Evolutionary conservation across 2,329 filamentous ascomycete species (phyloP).

Genomic region (Fusarium penzigii): DNA sequence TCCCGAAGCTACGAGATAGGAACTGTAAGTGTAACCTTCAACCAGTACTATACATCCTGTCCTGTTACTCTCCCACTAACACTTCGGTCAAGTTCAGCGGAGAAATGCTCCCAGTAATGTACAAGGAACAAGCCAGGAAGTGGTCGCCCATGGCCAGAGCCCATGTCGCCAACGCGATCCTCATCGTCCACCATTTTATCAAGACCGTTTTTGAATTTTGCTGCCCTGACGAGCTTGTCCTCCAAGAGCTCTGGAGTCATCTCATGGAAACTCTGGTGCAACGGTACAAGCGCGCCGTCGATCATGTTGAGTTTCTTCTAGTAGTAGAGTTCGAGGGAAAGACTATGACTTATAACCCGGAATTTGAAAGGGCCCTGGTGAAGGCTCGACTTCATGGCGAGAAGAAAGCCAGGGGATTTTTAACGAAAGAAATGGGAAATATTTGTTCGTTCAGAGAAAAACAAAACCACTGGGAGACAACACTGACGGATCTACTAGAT

Average conservation of each 20-base stretch:
- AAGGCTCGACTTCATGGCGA: not conserved
- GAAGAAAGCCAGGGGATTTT: no score
- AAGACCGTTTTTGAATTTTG: conserved; percentile 39
- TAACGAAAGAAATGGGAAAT: no score
- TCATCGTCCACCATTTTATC: conserved; percentile 56
- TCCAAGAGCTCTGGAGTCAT: conserved; percentile 43
- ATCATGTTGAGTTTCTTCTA: conserved; percentile 53
- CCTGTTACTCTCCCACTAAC: no score
- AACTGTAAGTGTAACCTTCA: conserved; percentile 37
- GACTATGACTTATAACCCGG: conserved; percentile 26
- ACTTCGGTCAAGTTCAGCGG: conserved; percentile 33
- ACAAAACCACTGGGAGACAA: no score
- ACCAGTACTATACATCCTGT: no score
- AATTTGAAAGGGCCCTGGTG: not conserved
- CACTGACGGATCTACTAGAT: no score
- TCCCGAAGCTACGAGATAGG: conserved; percentile 56
- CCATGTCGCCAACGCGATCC: conserved; percentile 54
- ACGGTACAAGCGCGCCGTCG: conserved; percentile 49
- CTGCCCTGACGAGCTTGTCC: conserved; percentile 46
- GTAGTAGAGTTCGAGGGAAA: conserved; percentile 22
- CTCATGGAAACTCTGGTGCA: conserved; percentile 47
- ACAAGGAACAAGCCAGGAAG: conserved; percentile 55
- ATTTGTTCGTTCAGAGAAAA: no score
- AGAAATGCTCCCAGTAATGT: conserved; percentile 44
- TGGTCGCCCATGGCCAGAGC: conserved; percentile 51